These are phyloP conservation scores for Alternaria incomplexa DNA, from an alignment of 2,329 filamentous ascomycete genomes.

Conservation along the genomic window DNA sequence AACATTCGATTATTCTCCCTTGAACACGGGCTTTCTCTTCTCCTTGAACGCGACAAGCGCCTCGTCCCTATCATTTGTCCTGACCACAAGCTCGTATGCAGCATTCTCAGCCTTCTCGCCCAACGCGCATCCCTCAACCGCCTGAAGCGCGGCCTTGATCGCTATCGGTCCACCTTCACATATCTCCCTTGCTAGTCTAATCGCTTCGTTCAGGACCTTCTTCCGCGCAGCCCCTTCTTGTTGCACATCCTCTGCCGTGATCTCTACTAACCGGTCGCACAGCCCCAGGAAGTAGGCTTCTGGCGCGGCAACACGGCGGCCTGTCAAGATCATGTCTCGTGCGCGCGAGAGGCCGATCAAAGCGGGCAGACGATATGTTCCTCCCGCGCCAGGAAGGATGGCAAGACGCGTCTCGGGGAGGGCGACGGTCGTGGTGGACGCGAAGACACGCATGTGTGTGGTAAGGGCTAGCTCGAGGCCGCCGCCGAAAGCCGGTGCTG, in stretches of 20 bases:
- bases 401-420: conserved; percentile 91
- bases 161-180: conserved; percentile 90
- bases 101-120: conserved; percentile 81
- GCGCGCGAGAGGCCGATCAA: conserved; percentile 82
- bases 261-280: conserved; percentile 86
- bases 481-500: conserved; percentile 85
- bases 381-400: conserved; percentile 93
- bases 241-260: conserved; percentile 64
- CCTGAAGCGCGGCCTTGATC: conserved; percentile 77
- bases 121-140: conserved; percentile 70
- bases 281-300: conserved; percentile 93
- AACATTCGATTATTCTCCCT: conserved; percentile 50
- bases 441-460: conserved; percentile 87
- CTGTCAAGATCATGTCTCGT: conserved; percentile 89
- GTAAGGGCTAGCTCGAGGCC: conserved; percentile 91
- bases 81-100: conserved; percentile 83
- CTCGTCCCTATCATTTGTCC: conserved; percentile 85
- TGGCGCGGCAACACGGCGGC: conserved; percentile 78
- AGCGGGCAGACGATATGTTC: conserved; percentile 83
- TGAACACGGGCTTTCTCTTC: conserved; percentile 74
- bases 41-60: conserved; percentile 84
- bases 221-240: conserved; percentile 64
- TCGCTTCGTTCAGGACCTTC: conserved; percentile 74
- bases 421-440: conserved; percentile 76
- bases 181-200: conserved; percentile 81